Evolutionary conservation across 805 yeast genomes (phyloP), one percentile per base, ranked within the genome.

Genomic region (Barnettozyma sp.): DNA sequence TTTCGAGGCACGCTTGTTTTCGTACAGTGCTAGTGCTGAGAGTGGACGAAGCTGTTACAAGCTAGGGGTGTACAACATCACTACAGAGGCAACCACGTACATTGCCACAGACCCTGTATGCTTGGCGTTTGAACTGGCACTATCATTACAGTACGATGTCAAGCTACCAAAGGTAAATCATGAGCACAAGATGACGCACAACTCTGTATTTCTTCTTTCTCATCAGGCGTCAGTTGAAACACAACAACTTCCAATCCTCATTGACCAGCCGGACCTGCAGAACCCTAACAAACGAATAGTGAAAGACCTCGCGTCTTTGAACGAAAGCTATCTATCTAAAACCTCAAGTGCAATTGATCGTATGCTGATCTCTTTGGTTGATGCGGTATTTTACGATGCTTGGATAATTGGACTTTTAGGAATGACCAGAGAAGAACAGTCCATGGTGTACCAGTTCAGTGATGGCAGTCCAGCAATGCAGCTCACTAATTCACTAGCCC

Each of bases 51-150:
- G 21, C 11, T 13, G 21, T 14, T 76, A 77, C 56, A 63, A 65
- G 22, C 50, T 79, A 15, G 82, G 77, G 1, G 77, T 75, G 1
- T 76, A 73, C 48, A 70, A 69, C 45, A 60, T 71, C 3, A 16
- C 32, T 5, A 59, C 58, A 11, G 54, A 55, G 23, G 48, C 41
- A 1, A 39, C 50, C 7, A 45, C 53, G 1, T 43, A 55, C 13
- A 46, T 72, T 1, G 76, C 84, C 2, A 63, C 73, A 0, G 87
- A 80, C 45, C 86, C 86, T 1, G 49, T 68, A 11, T 71, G 82
- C 33, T 53, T 76, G 8, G 60, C 63, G 14, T 59, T 67, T 10
- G 62, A 72, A 31, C 54, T 78, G 17, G 48, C 70, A 0, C 50
- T 78, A 23, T 66, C 75, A 24, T 42, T 59, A 26, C 71, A 69